Conservation (phyloP, 2,329 filamentous ascomycete genomes). For the Septoria linicola region DNA sequence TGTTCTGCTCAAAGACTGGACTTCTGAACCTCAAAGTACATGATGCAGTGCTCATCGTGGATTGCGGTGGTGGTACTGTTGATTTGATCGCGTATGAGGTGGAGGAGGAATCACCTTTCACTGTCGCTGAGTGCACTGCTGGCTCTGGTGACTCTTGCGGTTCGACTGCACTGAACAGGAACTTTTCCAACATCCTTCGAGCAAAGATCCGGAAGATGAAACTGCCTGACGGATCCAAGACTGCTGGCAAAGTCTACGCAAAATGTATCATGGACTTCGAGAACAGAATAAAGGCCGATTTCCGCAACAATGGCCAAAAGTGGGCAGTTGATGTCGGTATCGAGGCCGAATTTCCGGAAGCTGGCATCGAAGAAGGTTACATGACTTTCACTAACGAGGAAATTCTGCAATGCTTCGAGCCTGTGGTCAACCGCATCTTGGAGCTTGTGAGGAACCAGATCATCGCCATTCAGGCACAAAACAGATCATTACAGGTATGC, state of each 20-base stretch:
- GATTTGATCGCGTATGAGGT: constrained; percentile 99
- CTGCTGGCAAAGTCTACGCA: constrained; percentile 94
- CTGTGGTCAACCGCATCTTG: constrained; percentile 93
- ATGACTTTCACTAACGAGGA: constrained; percentile 99
- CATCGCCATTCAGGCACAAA: constrained; percentile 97
- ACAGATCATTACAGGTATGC: constrained; percentile 75
- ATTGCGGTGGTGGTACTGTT: constrained; percentile 96
- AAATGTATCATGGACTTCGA: constrained; percentile 99
- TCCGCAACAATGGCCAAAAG: constrained; percentile 98
- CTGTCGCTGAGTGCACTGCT: constrained; percentile 93
- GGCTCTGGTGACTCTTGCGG: constrained; percentile 97
- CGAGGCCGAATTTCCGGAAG: constrained; percentile 95
- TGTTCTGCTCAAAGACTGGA: constrained; percentile 97
- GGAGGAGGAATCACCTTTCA: constrained; percentile 95
- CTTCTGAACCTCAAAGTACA: constrained; percentile 96
- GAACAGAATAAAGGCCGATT: constrained; percentile 99
- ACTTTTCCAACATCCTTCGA: constrained; percentile 96
- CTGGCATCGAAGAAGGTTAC: constrained; percentile 96
- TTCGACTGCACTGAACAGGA: constrained; percentile 95
- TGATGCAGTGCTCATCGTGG: constrained; percentile 95
- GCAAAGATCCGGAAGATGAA: constrained; percentile 99
- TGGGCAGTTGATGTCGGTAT: constrained; percentile 98
- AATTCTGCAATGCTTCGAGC: constrained; percentile 97
- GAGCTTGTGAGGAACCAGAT: constrained; percentile 97
- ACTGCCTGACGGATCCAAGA: constrained; percentile 92